Evolutionary conservation across 805 yeast species (phyloP).

Genomic region (Pichia occidentalis): DNA sequence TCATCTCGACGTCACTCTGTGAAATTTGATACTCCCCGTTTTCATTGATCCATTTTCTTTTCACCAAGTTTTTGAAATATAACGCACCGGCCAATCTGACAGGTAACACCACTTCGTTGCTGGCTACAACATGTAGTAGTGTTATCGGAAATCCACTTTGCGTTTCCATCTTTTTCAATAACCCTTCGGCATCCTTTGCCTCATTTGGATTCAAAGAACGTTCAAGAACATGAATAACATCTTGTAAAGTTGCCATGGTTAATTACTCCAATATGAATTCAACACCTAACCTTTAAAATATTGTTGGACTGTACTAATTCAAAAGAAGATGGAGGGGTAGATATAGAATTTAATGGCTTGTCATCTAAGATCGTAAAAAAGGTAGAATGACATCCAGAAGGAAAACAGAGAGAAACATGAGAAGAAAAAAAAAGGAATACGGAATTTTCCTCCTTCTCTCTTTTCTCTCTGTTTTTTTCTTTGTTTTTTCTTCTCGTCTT

Average conservation of each 20-base stretch:
- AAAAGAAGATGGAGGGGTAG: too few relatives aligned
- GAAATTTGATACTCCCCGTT: constrained; percentile 71
- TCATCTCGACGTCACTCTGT: constrained; percentile 51
- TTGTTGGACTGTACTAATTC: too few relatives aligned
- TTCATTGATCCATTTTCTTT: constrained; percentile 84
- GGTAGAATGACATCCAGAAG: too few relatives aligned
- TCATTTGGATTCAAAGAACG: constrained; percentile 59
- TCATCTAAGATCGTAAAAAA: too few relatives aligned
- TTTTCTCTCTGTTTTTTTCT: too few relatives aligned
- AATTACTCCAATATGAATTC: too few relatives aligned
- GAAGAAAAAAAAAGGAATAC: too few relatives aligned
- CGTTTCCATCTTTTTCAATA: constrained; percentile 55
- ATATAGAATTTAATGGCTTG: too few relatives aligned
- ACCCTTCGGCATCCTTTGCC: constrained; percentile 62
- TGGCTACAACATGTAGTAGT: constrained; percentile 71
- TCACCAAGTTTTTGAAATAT: constrained; percentile 82
- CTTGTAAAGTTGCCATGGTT: constrained; percentile 39
- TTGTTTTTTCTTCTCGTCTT: too few relatives aligned
- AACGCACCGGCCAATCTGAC: constrained; percentile 83
- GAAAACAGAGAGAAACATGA: too few relatives aligned
- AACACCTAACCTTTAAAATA: too few relatives aligned
- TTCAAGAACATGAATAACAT: constrained; percentile 48
- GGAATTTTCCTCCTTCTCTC: too few relatives aligned
- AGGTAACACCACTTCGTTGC: constrained; percentile 42
- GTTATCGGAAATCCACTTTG: constrained; percentile 71